Conservation (phyloP, 371 early-diverging fungal species). For the Syncephalastrum racemosum region DNA sequence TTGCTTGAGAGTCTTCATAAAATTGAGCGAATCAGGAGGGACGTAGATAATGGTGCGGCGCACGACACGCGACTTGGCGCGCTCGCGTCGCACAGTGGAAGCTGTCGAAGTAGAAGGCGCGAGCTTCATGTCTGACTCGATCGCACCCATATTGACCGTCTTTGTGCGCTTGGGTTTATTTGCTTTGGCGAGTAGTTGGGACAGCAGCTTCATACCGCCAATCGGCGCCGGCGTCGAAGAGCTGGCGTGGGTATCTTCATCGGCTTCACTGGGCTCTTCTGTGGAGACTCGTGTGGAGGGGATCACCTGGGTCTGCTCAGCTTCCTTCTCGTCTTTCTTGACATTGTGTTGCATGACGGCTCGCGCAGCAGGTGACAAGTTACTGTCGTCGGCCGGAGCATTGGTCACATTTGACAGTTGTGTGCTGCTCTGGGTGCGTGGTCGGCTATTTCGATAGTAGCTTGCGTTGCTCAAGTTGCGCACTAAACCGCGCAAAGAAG, state of each 20-base stretch:
- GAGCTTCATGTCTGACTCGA: too few relatives aligned
- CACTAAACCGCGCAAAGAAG: conserved; percentile 20
- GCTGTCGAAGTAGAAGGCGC: neutral
- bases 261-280: conserved; percentile 1
- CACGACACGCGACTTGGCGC: conserved; percentile 29
- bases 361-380: conserved; percentile 22
- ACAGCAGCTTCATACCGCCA: conserved; percentile 11
- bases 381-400: neutral
- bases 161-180: conserved; percentile 17
- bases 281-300: too few relatives aligned
- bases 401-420: neutral
- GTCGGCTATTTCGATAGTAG: neutral
- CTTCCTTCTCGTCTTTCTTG: conserved; percentile 2
- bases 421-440: too few relatives aligned
- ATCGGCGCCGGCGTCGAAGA: neutral
- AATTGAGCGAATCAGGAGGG: conserved; percentile 40
- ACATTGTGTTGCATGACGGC: conserved; percentile 22
- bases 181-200: conserved; percentile 24
- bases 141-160: conserved; percentile 16
- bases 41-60: conserved; percentile 52
- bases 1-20: conserved; percentile 19
- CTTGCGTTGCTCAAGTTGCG: conserved; percentile 22
- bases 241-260: neutral
- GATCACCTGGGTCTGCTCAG: too few relatives aligned
- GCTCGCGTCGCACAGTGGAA: conserved; percentile 3